These are phyloP conservation scores for Senna siamea DNA, from an alignment of 306 rosid species.

Conservation along the genomic window DNA sequence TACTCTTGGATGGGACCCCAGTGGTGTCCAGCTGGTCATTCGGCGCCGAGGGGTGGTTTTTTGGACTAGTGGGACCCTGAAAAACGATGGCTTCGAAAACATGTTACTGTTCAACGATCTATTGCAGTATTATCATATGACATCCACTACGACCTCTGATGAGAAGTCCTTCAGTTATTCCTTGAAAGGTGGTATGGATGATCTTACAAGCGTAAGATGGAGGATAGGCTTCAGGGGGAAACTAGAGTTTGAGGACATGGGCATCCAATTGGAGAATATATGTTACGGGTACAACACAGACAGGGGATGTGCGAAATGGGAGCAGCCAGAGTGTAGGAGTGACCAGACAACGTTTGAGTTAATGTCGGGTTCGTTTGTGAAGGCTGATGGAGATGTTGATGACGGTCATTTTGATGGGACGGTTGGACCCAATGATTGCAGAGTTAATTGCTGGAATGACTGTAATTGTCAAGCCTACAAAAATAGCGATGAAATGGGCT, in stretches of 20 bases:
- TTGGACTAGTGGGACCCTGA: not conserved
- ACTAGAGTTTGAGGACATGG: not conserved
- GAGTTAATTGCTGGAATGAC: not conserved
- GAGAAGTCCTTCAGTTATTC: constrained; percentile 12
- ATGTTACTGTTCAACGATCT: no score
- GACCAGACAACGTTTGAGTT: not conserved
- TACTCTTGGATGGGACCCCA: constrained; percentile 2
- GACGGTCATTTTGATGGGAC: not conserved
- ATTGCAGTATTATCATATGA: not conserved
- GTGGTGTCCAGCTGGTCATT: not conserved
- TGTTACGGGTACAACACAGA: not conserved
- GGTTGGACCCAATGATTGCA: not conserved
- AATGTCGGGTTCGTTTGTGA: not conserved
- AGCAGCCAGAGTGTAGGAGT: constrained; percentile 1
- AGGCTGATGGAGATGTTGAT: not conserved
- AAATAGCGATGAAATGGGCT: not conserved
- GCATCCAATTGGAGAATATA: not conserved
- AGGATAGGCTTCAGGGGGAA: not conserved
- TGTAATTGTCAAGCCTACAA: not conserved
- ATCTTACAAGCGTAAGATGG: not conserved
- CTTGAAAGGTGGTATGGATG: not conserved
- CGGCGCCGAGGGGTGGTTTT: not conserved
- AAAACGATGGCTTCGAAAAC: not conserved
- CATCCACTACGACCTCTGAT: not conserved
- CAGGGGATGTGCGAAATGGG: not conserved